Percentiles rank a stretch among this genome's conserved stretches.
These are phyloP conservation scores for Penicillium psychrofluorescens DNA, from an alignment of 495 filamentous ascomycete genomes.

Conservation along the genomic window DNA sequence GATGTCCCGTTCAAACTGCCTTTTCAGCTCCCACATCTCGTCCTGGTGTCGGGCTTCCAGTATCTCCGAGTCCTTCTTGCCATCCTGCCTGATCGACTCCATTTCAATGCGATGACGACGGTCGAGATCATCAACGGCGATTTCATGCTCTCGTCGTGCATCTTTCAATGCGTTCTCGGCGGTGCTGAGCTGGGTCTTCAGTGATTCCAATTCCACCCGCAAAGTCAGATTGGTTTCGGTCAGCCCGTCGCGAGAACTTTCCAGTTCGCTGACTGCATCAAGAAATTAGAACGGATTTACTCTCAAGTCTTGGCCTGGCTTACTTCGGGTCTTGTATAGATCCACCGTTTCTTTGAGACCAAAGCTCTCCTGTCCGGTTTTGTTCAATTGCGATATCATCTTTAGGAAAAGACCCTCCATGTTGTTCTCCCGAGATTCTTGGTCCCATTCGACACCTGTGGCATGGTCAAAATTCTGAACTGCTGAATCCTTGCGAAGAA, in stretches of 20 bases:
- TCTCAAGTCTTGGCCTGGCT: constrained; percentile 15
- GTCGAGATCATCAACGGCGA: constrained; percentile 51
- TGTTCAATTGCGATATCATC: constrained; percentile 55
- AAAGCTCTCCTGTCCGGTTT: constrained; percentile 52
- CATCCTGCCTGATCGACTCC: constrained; percentile 33
- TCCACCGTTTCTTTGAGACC: constrained; percentile 61
- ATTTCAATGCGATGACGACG: constrained; percentile 41
- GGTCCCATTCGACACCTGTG: constrained; percentile 61
- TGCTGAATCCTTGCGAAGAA: constrained; percentile 68
- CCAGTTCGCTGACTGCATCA: constrained; percentile 57
- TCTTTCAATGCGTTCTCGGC: constrained; percentile 42
- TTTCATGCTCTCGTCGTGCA: constrained; percentile 44
- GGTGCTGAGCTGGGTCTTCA: constrained; percentile 40
- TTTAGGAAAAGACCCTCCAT: constrained; percentile 56
- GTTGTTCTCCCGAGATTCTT: constrained; percentile 54
- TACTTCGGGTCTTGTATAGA: constrained; percentile 67
- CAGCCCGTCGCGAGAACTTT: constrained; percentile 50
- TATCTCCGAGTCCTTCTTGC: constrained; percentile 32
- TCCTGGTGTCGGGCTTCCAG: constrained; percentile 39
- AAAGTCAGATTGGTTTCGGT: constrained; percentile 48
- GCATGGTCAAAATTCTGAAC: constrained; percentile 36
- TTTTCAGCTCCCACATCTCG: constrained; percentile 39
- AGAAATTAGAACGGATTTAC: constrained; percentile 2
- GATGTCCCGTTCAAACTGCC: constrained; percentile 47
- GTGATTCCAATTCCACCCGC: constrained; percentile 50